phyloP scores from a whole-genome alignment of 2,329 filamentous ascomycete species.

The Huntiella bhutanensis region DNA sequence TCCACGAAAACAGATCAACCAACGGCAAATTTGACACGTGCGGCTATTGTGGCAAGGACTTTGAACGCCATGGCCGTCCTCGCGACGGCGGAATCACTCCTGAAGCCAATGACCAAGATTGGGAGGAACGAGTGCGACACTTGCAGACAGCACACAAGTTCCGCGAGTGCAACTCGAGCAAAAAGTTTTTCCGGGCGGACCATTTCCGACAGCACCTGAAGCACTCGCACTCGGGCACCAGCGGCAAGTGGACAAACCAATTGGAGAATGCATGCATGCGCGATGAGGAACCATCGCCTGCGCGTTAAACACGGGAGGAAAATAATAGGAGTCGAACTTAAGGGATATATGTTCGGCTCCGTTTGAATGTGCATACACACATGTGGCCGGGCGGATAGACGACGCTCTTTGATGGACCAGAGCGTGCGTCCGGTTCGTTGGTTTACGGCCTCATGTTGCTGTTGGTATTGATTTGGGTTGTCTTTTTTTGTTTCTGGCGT shows the following conservation, averaged over 20 bases:
- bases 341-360: too few species aligned
- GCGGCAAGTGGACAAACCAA: conserved; percentile 98
- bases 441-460: neutral
- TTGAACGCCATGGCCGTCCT: conserved; percentile 27
- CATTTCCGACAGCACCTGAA: conserved; percentile 97
- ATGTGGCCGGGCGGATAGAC: neutral
- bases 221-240: conserved; percentile 88
- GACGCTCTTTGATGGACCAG: neutral
- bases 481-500: neutral
- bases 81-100: conserved; percentile 20
- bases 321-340: neutral
- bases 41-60: conserved; percentile 91
- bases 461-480: neutral
- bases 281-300: conserved; percentile 47
- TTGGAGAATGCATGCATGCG: conserved; percentile 93
- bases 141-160: conserved; percentile 89
- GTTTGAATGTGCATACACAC: conserved; percentile 7
- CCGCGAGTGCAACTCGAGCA: conserved; percentile 90
- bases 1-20: conserved; percentile 57
- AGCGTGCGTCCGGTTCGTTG: too few species aligned
- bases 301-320: conserved; percentile 12
- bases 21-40: conserved; percentile 60
- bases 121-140: conserved; percentile 73
- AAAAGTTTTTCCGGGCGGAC: conserved; percentile 95
- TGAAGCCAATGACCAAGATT: conserved; percentile 58